Percentiles rank a stretch among this genome's conserved stretches.
Conservation (phyloP, 2,329 filamentous ascomycete species). For the Colletotrichum limetticola region DNA sequence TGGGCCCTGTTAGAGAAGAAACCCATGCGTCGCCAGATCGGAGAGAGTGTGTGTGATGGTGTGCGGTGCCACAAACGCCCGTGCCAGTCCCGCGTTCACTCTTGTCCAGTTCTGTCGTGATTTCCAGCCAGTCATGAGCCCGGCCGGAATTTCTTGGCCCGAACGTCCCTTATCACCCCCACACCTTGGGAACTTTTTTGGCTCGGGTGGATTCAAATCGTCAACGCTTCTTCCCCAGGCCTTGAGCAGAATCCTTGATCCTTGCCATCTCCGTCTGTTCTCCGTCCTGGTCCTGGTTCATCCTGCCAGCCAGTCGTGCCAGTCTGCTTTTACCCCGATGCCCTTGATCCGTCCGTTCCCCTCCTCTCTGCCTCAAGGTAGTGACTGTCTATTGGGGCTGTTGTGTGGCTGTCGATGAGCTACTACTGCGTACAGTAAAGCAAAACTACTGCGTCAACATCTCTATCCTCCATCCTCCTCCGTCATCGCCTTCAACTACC, state of each 20-base stretch:
- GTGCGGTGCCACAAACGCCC: slow-evolving; percentile 25
- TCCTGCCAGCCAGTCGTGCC: slow-evolving; percentile 3
- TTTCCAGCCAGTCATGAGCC: slow-evolving; percentile 2
- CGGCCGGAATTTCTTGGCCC: not conserved
- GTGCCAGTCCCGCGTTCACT: slow-evolving; percentile 14
- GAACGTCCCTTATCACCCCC: slow-evolving; percentile 30
- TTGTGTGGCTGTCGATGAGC: not conserved
- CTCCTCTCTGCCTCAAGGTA: not conserved
- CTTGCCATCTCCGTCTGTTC: not conserved
- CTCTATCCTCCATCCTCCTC: not conserved
- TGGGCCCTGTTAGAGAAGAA: not conserved
- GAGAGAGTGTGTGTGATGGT: not conserved
- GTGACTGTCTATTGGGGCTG: not conserved
- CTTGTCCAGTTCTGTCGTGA: not conserved
- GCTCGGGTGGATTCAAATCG: slow-evolving; percentile 17
- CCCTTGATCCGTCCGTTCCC: slow-evolving; percentile 15
- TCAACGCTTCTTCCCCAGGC: slow-evolving; percentile 21
- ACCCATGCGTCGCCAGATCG: slow-evolving; percentile 27
- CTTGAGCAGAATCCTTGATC: not conserved
- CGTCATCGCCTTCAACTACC: not conserved
- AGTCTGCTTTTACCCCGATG: slow-evolving; percentile 19
- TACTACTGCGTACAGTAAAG: not conserved
- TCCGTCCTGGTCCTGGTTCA: not conserved
- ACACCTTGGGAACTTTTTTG: slow-evolving; percentile 34
- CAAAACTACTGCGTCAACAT: not conserved